These are phyloP conservation scores for Claviceps arundinis DNA, from an alignment of 2,329 filamentous ascomycete species.

Conservation along the genomic window DNA sequence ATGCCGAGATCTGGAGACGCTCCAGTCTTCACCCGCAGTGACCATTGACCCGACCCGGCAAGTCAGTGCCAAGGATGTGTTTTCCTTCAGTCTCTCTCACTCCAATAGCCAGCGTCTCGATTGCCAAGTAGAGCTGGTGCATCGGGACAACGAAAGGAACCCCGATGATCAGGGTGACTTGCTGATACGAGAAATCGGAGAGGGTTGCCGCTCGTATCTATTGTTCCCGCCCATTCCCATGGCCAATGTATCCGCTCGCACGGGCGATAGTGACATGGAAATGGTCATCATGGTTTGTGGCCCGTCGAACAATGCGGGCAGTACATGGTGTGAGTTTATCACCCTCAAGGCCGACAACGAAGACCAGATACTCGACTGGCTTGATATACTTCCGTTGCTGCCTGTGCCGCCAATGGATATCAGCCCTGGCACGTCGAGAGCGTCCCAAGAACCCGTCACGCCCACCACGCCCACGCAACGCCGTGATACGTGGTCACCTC, in stretches of 20 bases:
- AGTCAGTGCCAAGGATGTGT: slow-evolving; percentile 81
- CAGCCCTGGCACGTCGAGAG: slow-evolving; percentile 17
- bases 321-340: slow-evolving; percentile 74
- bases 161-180: slow-evolving; percentile 63
- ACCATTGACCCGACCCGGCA: slow-evolving; percentile 64
- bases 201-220: slow-evolving; percentile 59
- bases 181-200: slow-evolving; percentile 83
- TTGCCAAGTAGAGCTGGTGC: slow-evolving; percentile 76
- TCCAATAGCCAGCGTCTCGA: slow-evolving; percentile 83
- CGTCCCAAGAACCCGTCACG: slow-evolving; percentile 11
- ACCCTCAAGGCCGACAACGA: slow-evolving; percentile 65
- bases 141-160: slow-evolving; percentile 65
- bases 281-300: slow-evolving; percentile 83
- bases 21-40: slow-evolving; percentile 57
- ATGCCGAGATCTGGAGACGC: slow-evolving; percentile 63
- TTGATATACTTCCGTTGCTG: slow-evolving; percentile 55
- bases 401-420: slow-evolving; percentile 33
- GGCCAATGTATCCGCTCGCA: slow-evolving; percentile 63
- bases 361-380: slow-evolving; percentile 72
- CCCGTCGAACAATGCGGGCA: slow-evolving; percentile 29
- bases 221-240: slow-evolving; percentile 80
- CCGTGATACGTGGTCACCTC: slow-evolving; percentile 13
- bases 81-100: slow-evolving; percentile 72
- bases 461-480: slow-evolving; percentile 16
- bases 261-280: slow-evolving; percentile 55